phyloP scores from a whole-genome alignment of 176 grass and related monocot genomes.

The Oryza coarctata region DNA sequence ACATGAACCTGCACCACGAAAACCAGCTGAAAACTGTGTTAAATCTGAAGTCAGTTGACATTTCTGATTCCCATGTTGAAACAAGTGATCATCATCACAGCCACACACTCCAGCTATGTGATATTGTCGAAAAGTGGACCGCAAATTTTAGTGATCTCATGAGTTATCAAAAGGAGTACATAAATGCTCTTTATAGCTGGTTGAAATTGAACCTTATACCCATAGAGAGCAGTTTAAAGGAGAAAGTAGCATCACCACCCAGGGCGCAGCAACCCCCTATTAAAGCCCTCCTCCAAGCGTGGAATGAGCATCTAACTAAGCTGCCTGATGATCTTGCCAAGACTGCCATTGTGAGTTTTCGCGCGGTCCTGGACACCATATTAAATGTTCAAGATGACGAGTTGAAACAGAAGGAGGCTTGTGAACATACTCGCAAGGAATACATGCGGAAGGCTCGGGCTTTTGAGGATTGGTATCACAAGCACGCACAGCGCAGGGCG shows the following conservation, averaged over 20 bases:
- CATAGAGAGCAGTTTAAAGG: conserved; percentile 94
- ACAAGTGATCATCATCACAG: conserved; percentile 78
- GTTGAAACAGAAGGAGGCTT: conserved; percentile 84
- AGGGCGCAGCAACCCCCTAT: conserved; percentile 71
- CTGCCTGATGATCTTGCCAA: conserved; percentile 81
- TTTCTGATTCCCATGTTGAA: conserved; percentile 67
- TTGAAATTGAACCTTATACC: conserved; percentile 86
- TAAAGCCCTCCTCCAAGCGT: conserved; percentile 70
- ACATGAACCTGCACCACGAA: conserved; percentile 68
- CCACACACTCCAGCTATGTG: conserved; percentile 68
- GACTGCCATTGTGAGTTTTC: conserved; percentile 71
- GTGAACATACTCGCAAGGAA: conserved; percentile 57
- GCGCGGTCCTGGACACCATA: conserved; percentile 80
- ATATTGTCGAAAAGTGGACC: conserved; percentile 78
- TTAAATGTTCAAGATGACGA: conserved; percentile 79
- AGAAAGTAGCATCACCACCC: conserved; percentile 83
- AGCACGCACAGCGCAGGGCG: conserved; percentile 51
- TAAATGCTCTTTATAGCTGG: conserved; percentile 73
- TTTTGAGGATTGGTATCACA: conserved; percentile 93
- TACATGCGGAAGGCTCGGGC: conserved; percentile 60
- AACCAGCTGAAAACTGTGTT: conserved; percentile 63
- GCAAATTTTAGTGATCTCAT: conserved; percentile 70
- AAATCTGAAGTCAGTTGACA: conserved; percentile 68
- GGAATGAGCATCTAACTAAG: conserved; percentile 75
- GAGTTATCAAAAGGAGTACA: conserved; percentile 76